These are phyloP conservation scores for Calonectria hongkongensis DNA, from an alignment of 2,329 filamentous ascomycete species.

Conservation along the genomic window DNA sequence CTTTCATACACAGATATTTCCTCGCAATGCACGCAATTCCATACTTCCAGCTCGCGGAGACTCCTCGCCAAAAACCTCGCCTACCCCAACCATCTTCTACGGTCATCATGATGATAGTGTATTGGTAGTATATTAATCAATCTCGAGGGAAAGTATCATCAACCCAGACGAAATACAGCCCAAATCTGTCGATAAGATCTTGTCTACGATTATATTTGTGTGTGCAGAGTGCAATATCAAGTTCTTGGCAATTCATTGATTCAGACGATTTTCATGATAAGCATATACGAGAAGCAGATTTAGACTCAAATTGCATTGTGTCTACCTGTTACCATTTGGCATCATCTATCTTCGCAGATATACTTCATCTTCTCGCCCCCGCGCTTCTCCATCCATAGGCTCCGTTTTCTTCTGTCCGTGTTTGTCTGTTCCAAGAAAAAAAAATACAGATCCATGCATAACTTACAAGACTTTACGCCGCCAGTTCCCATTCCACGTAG, in stretches of 20 bases:
- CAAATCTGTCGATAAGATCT: too few species aligned
- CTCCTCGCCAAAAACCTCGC: too few species aligned
- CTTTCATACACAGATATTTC: too few species aligned
- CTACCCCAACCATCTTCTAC: too few species aligned
- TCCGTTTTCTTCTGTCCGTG: constrained; percentile 30
- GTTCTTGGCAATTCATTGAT: background rate
- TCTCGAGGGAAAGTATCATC: too few species aligned
- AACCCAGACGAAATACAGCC: too few species aligned
- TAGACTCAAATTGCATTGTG: constrained; percentile 1
- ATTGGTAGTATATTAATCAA: too few species aligned
- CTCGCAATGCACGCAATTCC: too few species aligned
- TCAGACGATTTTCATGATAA: background rate
- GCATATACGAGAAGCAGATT: background rate
- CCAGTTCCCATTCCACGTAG: constrained; percentile 16
- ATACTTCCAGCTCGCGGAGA: too few species aligned
- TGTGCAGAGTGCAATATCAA: background rate
- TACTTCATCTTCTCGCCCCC: constrained; percentile 1
- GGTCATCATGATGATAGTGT: too few species aligned
- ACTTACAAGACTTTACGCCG: constrained; percentile 36
- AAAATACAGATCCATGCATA: constrained; percentile 34
- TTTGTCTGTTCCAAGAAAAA: constrained; percentile 26
- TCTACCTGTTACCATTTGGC: constrained; percentile 9
- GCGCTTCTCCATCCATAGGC: constrained; percentile 29
- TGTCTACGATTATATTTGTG: too few species aligned
- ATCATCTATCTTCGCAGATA: constrained; percentile 18